A percentile compares a stretch with the other conserved stretches of the same genome.
phyloP scores from a whole-genome alignment of 805 yeast species.

The Ogataea ganodermae region DNA sequence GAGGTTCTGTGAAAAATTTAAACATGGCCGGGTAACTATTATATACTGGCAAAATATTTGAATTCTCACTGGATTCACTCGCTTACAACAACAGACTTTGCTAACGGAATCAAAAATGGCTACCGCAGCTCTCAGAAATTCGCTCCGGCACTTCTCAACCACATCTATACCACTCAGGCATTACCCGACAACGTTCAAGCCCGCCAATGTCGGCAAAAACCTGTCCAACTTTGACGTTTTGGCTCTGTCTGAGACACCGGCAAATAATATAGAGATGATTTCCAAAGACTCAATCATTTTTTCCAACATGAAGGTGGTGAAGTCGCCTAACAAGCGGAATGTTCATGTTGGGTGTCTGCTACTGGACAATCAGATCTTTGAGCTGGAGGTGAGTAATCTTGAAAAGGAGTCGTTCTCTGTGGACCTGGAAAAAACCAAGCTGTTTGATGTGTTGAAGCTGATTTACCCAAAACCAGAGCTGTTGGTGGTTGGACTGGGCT shows the following conservation, averaged over 20 bases:
- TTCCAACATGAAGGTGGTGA: conserved; percentile 51
- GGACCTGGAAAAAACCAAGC: conserved; percentile 36
- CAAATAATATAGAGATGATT: conserved; percentile 52
- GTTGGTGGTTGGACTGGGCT: conserved; percentile 70
- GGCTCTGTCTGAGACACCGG: conserved; percentile 44
- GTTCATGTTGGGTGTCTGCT: conserved; percentile 49
- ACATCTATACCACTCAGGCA: not conserved
- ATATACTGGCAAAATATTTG: too few species aligned
- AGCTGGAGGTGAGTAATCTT: conserved; percentile 46
- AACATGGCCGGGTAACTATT: conserved; percentile 1
- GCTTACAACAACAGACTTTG: too few species aligned
- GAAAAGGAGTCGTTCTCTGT: conserved; percentile 40
- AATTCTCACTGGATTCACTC: too few species aligned
- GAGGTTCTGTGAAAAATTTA: not conserved
- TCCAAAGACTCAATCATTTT: conserved; percentile 60
- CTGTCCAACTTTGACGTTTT: conserved; percentile 48
- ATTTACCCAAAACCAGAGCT: conserved; percentile 79
- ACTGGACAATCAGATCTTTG: conserved; percentile 60
- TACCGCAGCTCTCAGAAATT: too few species aligned
- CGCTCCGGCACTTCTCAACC: not conserved
- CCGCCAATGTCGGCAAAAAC: conserved; percentile 39
- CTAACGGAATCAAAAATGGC: too few species aligned
- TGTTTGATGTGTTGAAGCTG: conserved; percentile 53
- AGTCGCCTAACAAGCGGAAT: conserved; percentile 41
- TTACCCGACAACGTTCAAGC: conserved; percentile 31